Percentiles rank a stretch among this genome's conserved stretches.
Conservation (phyloP, 1,284 basidiomycete species). For the Agaricales sp. region DNA sequence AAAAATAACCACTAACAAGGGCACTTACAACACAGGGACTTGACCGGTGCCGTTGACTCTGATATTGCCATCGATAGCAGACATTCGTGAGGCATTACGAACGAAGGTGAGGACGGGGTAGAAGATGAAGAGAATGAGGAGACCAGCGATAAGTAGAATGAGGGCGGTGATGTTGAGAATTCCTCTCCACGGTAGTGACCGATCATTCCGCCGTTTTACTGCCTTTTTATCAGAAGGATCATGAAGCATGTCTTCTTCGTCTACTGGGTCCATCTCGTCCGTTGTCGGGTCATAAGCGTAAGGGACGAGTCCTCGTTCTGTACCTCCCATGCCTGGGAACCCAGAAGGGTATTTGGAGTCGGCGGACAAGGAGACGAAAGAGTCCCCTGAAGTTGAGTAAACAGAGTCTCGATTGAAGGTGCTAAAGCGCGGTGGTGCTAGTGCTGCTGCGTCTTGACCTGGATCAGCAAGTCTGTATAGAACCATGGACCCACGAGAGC, state of each 20-base stretch:
- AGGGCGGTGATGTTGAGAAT: constrained; percentile 47
- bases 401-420: constrained; percentile 25
- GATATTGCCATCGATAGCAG: constrained; percentile 52
- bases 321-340: constrained; percentile 14
- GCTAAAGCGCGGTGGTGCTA: not conserved
- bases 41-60: constrained; percentile 59
- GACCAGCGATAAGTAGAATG: constrained; percentile 31
- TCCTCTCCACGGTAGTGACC: constrained; percentile 40
- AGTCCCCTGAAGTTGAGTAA: constrained; percentile 34
- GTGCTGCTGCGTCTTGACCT: not conserved
- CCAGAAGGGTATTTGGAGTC: constrained; percentile 58
- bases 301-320: constrained; percentile 40
- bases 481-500: constrained; percentile 2
- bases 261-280: constrained; percentile 47
- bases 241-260: constrained; percentile 57
- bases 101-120: constrained; percentile 67
- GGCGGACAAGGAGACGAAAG: constrained; percentile 39
- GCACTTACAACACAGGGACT: constrained; percentile 20
- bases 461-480: not conserved
- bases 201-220: constrained; percentile 10
- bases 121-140: constrained; percentile 62
- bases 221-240: constrained; percentile 33
- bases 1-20: not conserved
- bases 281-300: constrained; percentile 57
- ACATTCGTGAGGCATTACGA: constrained; percentile 32